phyloP scores from a whole-genome alignment of 192 early-diverging fungal species.

The Linnemannia hyalina region DNA sequence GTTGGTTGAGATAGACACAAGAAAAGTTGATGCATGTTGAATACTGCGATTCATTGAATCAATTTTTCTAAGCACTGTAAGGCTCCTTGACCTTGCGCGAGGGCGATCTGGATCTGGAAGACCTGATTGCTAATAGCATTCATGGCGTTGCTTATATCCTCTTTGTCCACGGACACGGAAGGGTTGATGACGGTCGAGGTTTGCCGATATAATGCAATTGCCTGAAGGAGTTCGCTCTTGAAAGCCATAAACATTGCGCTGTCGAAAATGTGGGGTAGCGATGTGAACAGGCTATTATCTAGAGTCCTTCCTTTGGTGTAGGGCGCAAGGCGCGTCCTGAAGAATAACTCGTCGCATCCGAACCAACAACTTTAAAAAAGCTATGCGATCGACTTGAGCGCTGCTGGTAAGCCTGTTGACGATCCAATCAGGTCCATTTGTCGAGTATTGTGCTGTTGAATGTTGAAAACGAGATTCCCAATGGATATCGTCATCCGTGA shows the following conservation, averaged over 20 bases:
- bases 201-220: background rate
- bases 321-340: conserved; percentile 9
- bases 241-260: conserved; percentile 3
- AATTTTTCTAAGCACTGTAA: no score
- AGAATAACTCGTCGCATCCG: conserved; percentile 23
- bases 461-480: conserved; percentile 7
- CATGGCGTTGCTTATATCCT: background rate
- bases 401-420: background rate
- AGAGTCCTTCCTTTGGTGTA: background rate
- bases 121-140: background rate
- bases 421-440: background rate
- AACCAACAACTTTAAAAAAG: conserved; percentile 14
- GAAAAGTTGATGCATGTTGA: no score
- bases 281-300: background rate
- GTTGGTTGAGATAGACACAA: no score
- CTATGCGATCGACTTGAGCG: conserved; percentile 8
- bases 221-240: background rate
- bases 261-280: conserved; percentile 13
- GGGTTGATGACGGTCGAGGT: background rate
- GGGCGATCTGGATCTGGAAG: background rate
- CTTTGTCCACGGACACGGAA: background rate
- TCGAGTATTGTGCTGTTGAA: background rate
- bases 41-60: no score
- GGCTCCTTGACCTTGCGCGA: background rate
- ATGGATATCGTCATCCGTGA: conserved; percentile 7